Evolutionary conservation across 495 filamentous ascomycete species (phyloP).

Genomic region (Aspergillus asperescens): DNA sequence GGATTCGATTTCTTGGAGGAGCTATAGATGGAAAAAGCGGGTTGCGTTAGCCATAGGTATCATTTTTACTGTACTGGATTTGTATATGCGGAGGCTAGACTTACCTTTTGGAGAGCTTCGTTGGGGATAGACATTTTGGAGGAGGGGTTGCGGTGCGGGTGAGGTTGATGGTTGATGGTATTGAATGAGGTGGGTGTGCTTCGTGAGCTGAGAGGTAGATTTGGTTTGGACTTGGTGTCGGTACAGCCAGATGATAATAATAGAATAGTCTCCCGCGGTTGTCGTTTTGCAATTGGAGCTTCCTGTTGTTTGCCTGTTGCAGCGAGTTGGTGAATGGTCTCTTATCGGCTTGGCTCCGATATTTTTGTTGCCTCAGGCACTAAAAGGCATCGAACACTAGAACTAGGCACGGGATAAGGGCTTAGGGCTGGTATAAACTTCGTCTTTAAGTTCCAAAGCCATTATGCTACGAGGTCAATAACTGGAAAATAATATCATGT

Average conservation of each 20-base stretch:
- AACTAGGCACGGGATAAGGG: constrained; percentile 7
- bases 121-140: constrained; percentile 87
- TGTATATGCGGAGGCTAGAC: not conserved
- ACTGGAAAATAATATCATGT: no score
- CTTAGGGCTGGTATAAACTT: constrained; percentile 15
- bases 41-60: constrained; percentile 14
- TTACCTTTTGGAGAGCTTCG: constrained; percentile 89
- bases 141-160: not conserved
- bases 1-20: constrained; percentile 89
- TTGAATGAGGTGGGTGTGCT: not conserved
- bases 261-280: not conserved
- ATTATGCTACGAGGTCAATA: no score
- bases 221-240: no score
- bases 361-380: constrained; percentile 1
- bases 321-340: not conserved
- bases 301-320: not conserved
- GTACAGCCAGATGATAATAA: no score
- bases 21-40: constrained; percentile 46
- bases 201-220: not conserved
- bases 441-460: not conserved
- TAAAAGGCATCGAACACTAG: not conserved
- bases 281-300: not conserved
- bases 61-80: not conserved
- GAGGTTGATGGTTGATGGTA: not conserved
- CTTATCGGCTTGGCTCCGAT: constrained; percentile 8